Evolutionary conservation across 495 filamentous ascomycete genomes (phyloP).

Genomic region (Talaromyces ruber): DNA sequence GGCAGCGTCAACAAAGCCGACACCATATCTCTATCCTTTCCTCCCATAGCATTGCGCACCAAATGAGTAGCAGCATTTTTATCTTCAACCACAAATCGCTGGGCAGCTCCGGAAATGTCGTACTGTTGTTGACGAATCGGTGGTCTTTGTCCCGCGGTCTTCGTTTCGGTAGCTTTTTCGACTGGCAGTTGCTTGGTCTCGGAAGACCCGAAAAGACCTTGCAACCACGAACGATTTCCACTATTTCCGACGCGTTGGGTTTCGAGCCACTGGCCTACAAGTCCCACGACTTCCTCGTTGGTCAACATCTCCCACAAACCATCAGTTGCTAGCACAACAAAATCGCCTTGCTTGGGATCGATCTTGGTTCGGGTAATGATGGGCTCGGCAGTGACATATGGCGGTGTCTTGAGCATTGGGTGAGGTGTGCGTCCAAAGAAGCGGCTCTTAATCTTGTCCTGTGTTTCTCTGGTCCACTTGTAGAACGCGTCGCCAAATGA

Average conservation of each 20-base stretch:
- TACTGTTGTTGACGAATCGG: conserved; percentile 84
- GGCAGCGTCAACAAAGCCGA: conserved; percentile 89
- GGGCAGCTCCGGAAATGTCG: conserved; percentile 57
- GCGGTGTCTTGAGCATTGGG: conserved; percentile 74
- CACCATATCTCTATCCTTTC: conserved; percentile 87
- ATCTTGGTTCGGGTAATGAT: conserved; percentile 93
- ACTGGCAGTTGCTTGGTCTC: conserved; percentile 43
- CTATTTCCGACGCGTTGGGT: conserved; percentile 44
- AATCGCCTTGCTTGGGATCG: conserved; percentile 83
- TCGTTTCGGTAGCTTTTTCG: conserved; percentile 38
- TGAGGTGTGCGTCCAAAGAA: conserved; percentile 78
- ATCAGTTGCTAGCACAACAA: conserved; percentile 93
- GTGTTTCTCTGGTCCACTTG: conserved; percentile 85
- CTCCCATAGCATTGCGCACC: conserved; percentile 90
- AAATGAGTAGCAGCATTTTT: conserved; percentile 95
- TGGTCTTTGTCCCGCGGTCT: conserved; percentile 47
- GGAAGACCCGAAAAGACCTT: conserved; percentile 39
- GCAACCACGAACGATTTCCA: conserved; percentile 35
- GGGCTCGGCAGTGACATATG: conserved; percentile 96
- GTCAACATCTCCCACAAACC: conserved; percentile 99
- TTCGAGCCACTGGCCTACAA: conserved; percentile 96
- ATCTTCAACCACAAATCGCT: conserved; percentile 87
- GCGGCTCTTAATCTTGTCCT: conserved; percentile 66
- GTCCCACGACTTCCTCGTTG: conserved; percentile 94
- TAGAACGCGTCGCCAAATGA: conserved; percentile 95